Percentiles rank a stretch among this genome's conserved stretches.
Evolutionary conservation across 495 filamentous ascomycete species (phyloP).

Genomic region (Talaromyces ruber): DNA sequence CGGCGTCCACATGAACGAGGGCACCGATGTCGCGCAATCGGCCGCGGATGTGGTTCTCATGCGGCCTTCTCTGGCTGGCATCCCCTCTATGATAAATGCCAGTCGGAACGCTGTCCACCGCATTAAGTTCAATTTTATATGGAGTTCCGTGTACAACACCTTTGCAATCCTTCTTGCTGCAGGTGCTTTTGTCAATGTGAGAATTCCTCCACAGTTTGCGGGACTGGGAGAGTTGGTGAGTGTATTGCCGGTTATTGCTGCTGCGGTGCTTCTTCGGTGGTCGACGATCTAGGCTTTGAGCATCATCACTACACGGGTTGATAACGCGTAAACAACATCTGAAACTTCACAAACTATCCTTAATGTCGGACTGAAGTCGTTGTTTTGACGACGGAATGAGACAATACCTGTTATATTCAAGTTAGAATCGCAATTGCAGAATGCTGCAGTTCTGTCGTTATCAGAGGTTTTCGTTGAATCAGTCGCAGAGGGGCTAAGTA

Average conservation of each 20-base stretch:
- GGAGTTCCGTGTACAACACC: constrained; percentile 67
- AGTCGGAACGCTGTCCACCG: constrained; percentile 45
- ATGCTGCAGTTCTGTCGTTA: no score
- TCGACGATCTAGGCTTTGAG: no score
- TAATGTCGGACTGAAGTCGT: no score
- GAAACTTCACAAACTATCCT: no score
- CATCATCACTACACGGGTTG: no score
- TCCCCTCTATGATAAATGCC: constrained; percentile 51
- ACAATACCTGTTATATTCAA: no score
- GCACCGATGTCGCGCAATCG: constrained; percentile 56
- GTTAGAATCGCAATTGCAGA: no score
- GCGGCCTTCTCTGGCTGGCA: constrained; percentile 41
- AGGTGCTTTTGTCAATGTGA: constrained; percentile 54
- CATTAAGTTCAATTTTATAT: constrained; percentile 64
- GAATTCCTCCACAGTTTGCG: constrained; percentile 67
- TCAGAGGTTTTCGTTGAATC: no score
- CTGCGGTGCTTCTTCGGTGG: constrained; percentile 42
- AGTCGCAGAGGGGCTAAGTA: no score
- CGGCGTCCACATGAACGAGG: constrained; percentile 57
- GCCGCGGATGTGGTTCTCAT: constrained; percentile 67
- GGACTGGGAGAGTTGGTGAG: constrained; percentile 73
- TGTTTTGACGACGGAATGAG: no score
- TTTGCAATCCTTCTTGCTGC: constrained; percentile 63
- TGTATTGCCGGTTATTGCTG: constrained; percentile 62
- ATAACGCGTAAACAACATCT: no score